Base-by-base conservation (phyloP, 352 stramenopile genomes). In the Globisporangium nunn region DNA sequence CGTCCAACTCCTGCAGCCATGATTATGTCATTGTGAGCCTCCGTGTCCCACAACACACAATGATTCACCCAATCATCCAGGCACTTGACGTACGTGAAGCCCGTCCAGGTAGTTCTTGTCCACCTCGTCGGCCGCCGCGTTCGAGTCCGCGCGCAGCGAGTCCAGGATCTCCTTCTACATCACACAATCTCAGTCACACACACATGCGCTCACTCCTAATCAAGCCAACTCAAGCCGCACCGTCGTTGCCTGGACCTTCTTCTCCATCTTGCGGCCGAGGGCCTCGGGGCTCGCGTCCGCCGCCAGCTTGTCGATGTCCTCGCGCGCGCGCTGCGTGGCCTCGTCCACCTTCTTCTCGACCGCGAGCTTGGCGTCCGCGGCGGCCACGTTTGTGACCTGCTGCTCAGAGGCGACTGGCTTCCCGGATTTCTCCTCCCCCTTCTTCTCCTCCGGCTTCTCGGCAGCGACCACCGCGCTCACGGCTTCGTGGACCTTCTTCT, bases 101-200 rank as follows among this genome's bases (percentile, higher is more conserved):
- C 72, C 78, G n/a, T 70, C 72, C 28, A 93, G 66, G 35, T 91
- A 91, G 58, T 87, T 82, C 65, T 84, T 78, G 67, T 91, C 78
- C 23, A 93, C 64, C 17, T 91, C 82, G 4, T 72, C 67, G 29
- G 72, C 72, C 0, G 75, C 69, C 0, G 80, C 76, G 44, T 77
- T 66, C 12, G 78, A 74, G 46, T 92, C 81, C 6, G 71, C 70
- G 58, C 85, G 75, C 43, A 88, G 60, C 29, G 72, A 81, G 65
- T 74, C 72, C 1, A 88, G 58, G 44, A 89, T 67, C 44, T 85
- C 75, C 37, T 77, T 87, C 79, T 89, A 53, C 17, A 59, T 12
- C 14, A 51, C 31, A 8, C 31, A 37, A 8, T 8, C 6, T 37
- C 31, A 37, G 35, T 11, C 35, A 40, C 35, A 15, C 8, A 11